These are phyloP conservation scores for Kwoniella sp. DNA, from an alignment of 768 basidiomycete species.

Conservation along the genomic window DNA sequence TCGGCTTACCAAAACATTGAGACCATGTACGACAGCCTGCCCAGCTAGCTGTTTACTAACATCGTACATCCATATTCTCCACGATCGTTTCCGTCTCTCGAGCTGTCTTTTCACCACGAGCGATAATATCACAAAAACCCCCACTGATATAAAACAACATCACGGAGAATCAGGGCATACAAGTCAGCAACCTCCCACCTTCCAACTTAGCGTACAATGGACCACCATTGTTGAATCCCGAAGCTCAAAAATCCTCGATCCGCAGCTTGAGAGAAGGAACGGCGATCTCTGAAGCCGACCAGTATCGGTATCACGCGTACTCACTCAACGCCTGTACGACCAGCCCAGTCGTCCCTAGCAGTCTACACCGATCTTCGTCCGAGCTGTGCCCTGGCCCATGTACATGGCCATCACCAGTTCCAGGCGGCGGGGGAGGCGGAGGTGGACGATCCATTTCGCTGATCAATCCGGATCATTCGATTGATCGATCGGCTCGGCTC, in stretches of 20 bases:
- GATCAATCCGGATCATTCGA: background rate
- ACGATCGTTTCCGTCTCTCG: constrained; percentile 80
- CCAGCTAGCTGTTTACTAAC: constrained; percentile 87
- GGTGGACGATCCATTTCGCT: constrained; percentile 4
- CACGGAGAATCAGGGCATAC: constrained; percentile 31
- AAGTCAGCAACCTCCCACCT: no score
- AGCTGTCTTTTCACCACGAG: constrained; percentile 84
- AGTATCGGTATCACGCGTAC: no score
- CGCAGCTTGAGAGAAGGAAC: no score
- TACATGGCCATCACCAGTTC: background rate
- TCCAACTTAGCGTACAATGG: no score
- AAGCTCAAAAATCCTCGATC: no score
- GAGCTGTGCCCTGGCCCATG: constrained; percentile 8
- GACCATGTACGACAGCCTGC: constrained; percentile 52
- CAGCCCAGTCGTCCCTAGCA: constrained; percentile 52
- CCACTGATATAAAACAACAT: constrained; percentile 71
- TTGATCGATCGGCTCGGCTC: background rate
- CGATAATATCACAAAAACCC: constrained; percentile 82
- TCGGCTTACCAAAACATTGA: constrained; percentile 46
- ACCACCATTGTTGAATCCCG: no score
- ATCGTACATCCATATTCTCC: constrained; percentile 95
- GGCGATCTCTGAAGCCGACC: no score
- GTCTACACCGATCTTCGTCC: constrained; percentile 43
- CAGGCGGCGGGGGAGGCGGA: background rate
- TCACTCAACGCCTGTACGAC: constrained; percentile 50